Percentiles rank a stretch among this genome's conserved stretches.
These are phyloP conservation scores for Aspergillus wentii DNA, from an alignment of 495 filamentous ascomycete genomes.

Conservation along the genomic window DNA sequence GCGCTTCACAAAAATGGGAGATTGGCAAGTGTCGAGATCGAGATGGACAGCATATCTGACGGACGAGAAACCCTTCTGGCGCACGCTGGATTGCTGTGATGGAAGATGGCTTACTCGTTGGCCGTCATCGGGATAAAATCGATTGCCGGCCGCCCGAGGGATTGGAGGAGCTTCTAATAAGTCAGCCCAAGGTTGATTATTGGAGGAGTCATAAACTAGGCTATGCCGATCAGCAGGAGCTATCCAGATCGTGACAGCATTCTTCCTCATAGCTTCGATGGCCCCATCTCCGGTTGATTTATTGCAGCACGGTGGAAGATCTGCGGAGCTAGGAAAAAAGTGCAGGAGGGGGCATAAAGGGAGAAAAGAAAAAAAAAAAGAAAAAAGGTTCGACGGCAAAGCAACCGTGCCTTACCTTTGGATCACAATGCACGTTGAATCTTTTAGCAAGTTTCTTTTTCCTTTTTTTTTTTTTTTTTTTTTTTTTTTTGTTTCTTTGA, in stretches of 20 bases:
- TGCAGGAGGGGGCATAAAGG: conserved; percentile 30
- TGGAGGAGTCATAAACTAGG: conserved; percentile 45
- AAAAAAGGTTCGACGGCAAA: too few relatives aligned
- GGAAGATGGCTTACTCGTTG: conserved; percentile 20
- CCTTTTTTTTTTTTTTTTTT: conserved; percentile 5
- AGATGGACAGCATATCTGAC: conserved; percentile 32
- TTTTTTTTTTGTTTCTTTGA: conserved; percentile 1
- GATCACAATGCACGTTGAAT: conserved; percentile 9
- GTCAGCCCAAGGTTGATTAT: conserved; percentile 28
- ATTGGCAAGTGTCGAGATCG: conserved; percentile 12
- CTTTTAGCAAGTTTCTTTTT: too few relatives aligned
- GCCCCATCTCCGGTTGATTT: conserved; percentile 33
- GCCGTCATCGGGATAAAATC: conserved; percentile 24
- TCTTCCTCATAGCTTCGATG: conserved; percentile 41
- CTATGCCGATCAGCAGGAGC: conserved; percentile 36
- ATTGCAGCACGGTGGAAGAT: conserved; percentile 45
- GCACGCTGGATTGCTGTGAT: conserved; percentile 2
- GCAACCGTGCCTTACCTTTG: conserved; percentile 21
- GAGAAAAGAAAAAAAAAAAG: conserved; percentile 20
- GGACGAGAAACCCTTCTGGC: conserved; percentile 7
- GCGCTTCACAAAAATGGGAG: conserved; percentile 23
- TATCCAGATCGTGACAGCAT: conserved; percentile 40
- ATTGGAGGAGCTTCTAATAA: conserved; percentile 37
- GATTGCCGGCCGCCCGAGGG: conserved; percentile 17
- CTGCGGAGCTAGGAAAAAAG: conserved; percentile 33